Conservation (phyloP, 2,329 filamentous ascomycete genomes). For the Talaromyces atroroseus region DNA sequence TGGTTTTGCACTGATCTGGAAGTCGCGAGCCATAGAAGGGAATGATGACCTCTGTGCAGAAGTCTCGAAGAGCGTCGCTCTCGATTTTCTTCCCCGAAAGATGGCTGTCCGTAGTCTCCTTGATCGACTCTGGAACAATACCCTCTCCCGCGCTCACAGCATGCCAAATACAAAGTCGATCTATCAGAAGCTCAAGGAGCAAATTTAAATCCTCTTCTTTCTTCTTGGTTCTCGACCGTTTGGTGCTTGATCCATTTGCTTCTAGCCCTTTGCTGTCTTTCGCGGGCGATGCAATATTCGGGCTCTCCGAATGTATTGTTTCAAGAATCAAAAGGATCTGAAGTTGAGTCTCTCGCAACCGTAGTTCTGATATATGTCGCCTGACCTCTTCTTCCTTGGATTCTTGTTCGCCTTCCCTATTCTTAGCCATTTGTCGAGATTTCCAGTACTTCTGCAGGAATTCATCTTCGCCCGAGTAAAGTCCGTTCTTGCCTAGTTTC, state of each 20-base stretch:
- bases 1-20: slow-evolving; percentile 42
- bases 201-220: slow-evolving; percentile 39
- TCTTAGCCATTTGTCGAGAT: slow-evolving; percentile 27
- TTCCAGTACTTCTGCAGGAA: slow-evolving; percentile 45
- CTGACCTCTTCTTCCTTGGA: slow-evolving; percentile 35
- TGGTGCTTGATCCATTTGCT: slow-evolving; percentile 13
- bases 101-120: slow-evolving; percentile 24
- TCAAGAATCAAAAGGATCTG: slow-evolving; percentile 48
- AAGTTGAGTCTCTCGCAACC: slow-evolving; percentile 45
- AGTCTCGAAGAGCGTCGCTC: slow-evolving; percentile 44
- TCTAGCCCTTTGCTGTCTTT: slow-evolving; percentile 17
- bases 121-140: slow-evolving; percentile 23
- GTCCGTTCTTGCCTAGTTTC: slow-evolving; percentile 43
- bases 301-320: slow-evolving; percentile 37
- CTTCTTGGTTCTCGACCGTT: slow-evolving; percentile 33
- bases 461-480: slow-evolving; percentile 42
- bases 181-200: slow-evolving; percentile 43
- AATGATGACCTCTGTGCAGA: slow-evolving; percentile 46
- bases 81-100: slow-evolving; percentile 31
- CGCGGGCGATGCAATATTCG: slow-evolving; percentile 18
- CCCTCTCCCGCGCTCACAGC: slow-evolving; percentile 39
- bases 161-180: slow-evolving; percentile 49
- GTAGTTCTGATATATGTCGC: slow-evolving; percentile 38
- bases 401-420: slow-evolving; percentile 21
- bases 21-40: slow-evolving; percentile 46